Base-by-base conservation (phyloP, 768 basidiomycete species). In the Boletellus ananiceps region DNA sequence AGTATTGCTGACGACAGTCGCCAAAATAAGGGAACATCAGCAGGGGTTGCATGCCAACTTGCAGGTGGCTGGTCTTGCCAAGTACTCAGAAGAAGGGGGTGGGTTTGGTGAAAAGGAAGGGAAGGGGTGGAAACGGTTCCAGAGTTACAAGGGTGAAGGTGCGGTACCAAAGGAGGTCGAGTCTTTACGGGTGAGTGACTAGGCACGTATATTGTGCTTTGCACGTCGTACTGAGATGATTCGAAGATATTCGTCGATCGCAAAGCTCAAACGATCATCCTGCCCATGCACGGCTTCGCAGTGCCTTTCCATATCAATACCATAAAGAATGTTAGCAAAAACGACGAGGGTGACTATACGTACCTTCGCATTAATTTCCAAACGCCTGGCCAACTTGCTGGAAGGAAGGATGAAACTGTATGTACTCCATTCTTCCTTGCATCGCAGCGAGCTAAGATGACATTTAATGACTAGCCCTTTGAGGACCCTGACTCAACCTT, bases 301-400 rank as follows among this genome's bases (percentile, higher is more conserved):
- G 93, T 95, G 0, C 93, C 95, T 0, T 97, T 95, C 76, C 96
- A 99, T 64, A 94, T 98, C 70, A 95, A 95, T 63, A 93, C 93
- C 2, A 92, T 99, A 56, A 98, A 99, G 72, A 98, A 95, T 64
- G 89, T 87, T 27, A 93, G 88, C 74, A 98, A 98, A 73, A 96
- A 82, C 55, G 95, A 99, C 55, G 96, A 98, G 69, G 91, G 89
- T 5, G 93, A 98, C 44, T 89, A 85, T 65, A 94, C 93, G 0
- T 92, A 90, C 60, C 78, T 99, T 46, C 83, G 96, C 2, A 93
- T 99, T 68, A 98, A 98, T 70, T 97, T 98, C 73, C 93, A 97
- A 67, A 96, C 95, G 0, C 96, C 96, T 11, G 96, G 96, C 42
- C 93, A 97, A 62, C 82, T 97, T 21, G 88, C 93, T 0, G 95